Conservation (phyloP, 2,329 filamentous ascomycete species). For the Fusarium sp. region DNA sequence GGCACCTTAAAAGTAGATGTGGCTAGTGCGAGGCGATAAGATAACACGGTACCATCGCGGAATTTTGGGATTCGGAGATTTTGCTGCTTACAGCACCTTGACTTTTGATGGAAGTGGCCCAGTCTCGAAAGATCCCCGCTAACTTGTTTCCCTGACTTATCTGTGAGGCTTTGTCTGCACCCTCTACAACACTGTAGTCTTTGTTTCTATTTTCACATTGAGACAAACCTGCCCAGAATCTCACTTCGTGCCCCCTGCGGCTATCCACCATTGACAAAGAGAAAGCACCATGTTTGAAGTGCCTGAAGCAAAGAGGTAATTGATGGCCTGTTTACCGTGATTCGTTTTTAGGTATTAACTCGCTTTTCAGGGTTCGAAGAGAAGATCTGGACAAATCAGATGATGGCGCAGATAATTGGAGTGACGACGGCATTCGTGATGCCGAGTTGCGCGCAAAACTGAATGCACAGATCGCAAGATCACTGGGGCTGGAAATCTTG, state of each 20-base stretch:
- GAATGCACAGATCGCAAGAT: conserved; percentile 58
- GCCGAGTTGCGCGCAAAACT: conserved; percentile 55
- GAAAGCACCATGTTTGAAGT: conserved; percentile 43
- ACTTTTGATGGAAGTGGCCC: conserved; percentile 23
- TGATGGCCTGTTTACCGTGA: background rate
- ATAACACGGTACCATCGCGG: conserved; percentile 30
- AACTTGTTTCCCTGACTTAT: background rate
- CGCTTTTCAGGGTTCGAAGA: conserved; percentile 59
- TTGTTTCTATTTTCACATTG: background rate
- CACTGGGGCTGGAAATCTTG: conserved; percentile 53
- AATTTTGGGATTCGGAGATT: conserved; percentile 30
- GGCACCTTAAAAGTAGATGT: background rate
- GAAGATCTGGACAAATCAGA: conserved; percentile 60
- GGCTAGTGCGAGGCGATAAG: conserved; percentile 36
- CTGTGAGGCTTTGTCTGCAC: background rate
- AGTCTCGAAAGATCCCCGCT: conserved; percentile 1
- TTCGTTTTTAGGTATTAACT: conserved; percentile 7
- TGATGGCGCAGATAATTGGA: conserved; percentile 36
- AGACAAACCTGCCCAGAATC: background rate
- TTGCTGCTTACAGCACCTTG: background rate
- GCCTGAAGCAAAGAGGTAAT: conserved; percentile 47
- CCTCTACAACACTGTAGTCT: background rate
- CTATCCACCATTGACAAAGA: background rate
- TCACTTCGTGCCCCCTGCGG: background rate
- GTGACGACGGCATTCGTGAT: conserved; percentile 48